Evolutionary conservation across 2,329 filamentous ascomycete genomes (phyloP).

Genomic region (Botrytis tulipae): DNA sequence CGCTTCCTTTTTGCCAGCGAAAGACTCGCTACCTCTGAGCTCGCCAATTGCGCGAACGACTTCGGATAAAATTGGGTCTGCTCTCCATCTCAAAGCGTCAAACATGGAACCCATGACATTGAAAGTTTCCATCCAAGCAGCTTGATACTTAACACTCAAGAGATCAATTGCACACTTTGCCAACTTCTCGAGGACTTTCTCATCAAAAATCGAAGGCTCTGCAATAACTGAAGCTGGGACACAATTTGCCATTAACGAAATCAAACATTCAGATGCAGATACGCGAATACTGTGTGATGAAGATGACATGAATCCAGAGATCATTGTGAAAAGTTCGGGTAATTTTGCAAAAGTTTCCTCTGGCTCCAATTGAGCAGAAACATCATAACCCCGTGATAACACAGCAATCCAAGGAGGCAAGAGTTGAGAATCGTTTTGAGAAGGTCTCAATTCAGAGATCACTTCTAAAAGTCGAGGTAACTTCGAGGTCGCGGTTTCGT

Average conservation of each 20-base stretch:
- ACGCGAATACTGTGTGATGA: slow-evolving; percentile 90
- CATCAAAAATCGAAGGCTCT: slow-evolving; percentile 88
- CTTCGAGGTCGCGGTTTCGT: slow-evolving; percentile 83
- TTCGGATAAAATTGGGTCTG: slow-evolving; percentile 72
- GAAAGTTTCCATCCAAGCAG: slow-evolving; percentile 93
- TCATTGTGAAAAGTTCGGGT: slow-evolving; percentile 77
- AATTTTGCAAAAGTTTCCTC: slow-evolving; percentile 91
- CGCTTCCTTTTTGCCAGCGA: slow-evolving; percentile 90
- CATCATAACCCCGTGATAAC: slow-evolving; percentile 88
- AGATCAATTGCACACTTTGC: slow-evolving; percentile 70
- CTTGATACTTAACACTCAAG: slow-evolving; percentile 86
- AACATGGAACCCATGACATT: slow-evolving; percentile 85
- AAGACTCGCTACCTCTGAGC: slow-evolving; percentile 81
- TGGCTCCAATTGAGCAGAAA: slow-evolving; percentile 82
- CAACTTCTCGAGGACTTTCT: slow-evolving; percentile 82
- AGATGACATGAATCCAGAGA: slow-evolving; percentile 79
- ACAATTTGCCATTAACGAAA: slow-evolving; percentile 90
- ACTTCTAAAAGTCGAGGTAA: slow-evolving; percentile 85
- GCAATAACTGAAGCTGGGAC: slow-evolving; percentile 79
- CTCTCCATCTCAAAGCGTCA: slow-evolving; percentile 79
- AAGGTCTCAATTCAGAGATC: slow-evolving; percentile 86
- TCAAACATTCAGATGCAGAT: slow-evolving; percentile 90
- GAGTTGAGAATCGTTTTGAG: slow-evolving; percentile 89
- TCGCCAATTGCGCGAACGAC: slow-evolving; percentile 81
- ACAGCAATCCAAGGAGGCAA: slow-evolving; percentile 97